Evolutionary conservation across 176 grass and related monocot genomes (phyloP).

Genomic region (Lolium rigidum): DNA sequence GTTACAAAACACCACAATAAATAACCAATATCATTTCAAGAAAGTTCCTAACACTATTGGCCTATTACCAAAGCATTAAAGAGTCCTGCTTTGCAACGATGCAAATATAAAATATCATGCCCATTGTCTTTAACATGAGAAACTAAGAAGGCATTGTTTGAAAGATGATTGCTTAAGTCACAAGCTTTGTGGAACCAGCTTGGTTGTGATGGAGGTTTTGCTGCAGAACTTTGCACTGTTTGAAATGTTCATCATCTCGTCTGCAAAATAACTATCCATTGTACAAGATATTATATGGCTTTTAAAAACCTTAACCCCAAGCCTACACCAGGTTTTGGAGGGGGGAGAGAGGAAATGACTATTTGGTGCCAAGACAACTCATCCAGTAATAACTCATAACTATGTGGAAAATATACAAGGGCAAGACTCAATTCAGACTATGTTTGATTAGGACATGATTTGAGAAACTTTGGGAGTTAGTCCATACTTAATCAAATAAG

Average conservation of each 20-base stretch:
- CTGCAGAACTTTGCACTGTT: background rate
- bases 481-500: background rate
- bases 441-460: background rate
- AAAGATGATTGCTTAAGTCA: background rate
- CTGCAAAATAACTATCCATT: background rate
- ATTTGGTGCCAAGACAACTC: constrained; percentile 6
- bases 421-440: background rate
- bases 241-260: background rate
- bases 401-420: background rate
- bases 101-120: constrained; percentile 1
- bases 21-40: background rate
- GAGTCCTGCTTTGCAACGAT: background rate
- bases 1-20: background rate
- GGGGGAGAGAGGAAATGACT: background rate
- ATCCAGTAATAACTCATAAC: background rate
- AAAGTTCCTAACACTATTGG: background rate
- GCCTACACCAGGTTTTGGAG: constrained; percentile 2
- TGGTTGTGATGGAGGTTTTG: background rate
- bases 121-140: constrained; percentile 15
- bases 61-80: background rate
- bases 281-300: background rate
- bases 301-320: background rate
- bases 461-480: background rate
- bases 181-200: background rate
- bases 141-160: background rate